Base-by-base conservation (phyloP, 768 basidiomycete genomes). In the Epithele typhae region DNA sequence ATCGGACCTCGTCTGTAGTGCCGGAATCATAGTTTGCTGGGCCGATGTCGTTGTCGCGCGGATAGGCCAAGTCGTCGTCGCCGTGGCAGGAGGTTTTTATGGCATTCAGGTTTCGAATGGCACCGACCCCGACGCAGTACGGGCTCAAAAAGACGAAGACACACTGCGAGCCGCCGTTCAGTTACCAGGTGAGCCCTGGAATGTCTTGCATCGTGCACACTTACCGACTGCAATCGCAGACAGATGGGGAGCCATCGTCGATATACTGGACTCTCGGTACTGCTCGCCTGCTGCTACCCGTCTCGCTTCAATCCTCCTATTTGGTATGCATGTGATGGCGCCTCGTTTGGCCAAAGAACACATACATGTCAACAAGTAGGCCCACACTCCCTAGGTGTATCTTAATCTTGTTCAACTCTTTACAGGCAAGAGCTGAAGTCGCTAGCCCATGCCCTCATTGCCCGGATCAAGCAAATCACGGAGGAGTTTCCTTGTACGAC, bases 251-350 rank as follows among this genome's bases (percentile, higher is more conserved):
- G 67, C 63, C 35, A 56, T 85, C 22, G 57, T 70, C 8, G 59
- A 56, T 12, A 59, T 75, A 7, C 62, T 85, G 14, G 64, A 68
- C 10, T 82, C 81, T 2, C 63, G 69, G 15, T 53, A 68, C 19
- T 64, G 70, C 18, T 88, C 87, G 17, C 75, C 78, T 22, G 82
- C 82, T 17, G 73, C 82, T 5, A 74, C 72, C 55, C 76, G 85
- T 3, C 60, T 88, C 34, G 73, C 78, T 6, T 54, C 78, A n/a
- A 73, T 70, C 23, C 63, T 90, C 25, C 43, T 75, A 38, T 78
- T 84, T 53, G 78, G 73, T 15, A 69, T 67, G 33, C 76, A 78
- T 55, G 68, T 89, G 22, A 62, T 89, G 49, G 60, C 56, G 14
- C 73, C 76, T 7, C 68, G 71, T 10, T 57, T 57, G 4, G 33